Evolutionary conservation across 2,329 filamentous ascomycete genomes (phyloP), one percentile per base, ranked within the genome.

Genomic region (Venturiaceae sp.): DNA sequence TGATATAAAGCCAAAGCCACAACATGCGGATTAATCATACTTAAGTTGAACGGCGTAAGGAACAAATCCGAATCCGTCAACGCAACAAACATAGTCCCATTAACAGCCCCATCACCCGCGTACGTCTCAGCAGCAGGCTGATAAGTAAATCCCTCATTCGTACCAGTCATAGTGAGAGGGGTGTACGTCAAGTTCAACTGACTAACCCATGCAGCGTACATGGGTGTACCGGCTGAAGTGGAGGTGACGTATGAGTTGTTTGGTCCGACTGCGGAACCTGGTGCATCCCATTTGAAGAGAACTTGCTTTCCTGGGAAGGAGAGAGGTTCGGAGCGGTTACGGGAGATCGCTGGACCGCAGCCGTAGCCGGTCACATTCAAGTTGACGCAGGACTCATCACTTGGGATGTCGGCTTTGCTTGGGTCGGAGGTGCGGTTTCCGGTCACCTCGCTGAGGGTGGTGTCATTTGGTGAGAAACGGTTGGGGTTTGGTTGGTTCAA

Each of bases 231-330:
- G 0, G 85, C 87, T 19, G 66, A 63, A 0, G 79, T 77, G 0
- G 77, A 70, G 0, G 90, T 92, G 53, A 90, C 74, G 68, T 95
- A 95, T 67, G 83, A 88, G 74, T 90, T 90, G 71, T 95, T 92
- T 0, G 90, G 90, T 0, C 90, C 90, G 3, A 92, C 80, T 0
- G 79, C 65, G 63, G 81, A 72, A 0, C 88, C 88, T 0, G 88
- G 86, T 0, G 68, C 72, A 28, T 94, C 88, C 89, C 89, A 95
- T 46, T 78, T 69, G 6, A 95, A 73, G 66, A 82, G 83, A 2
- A 95, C 83, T 64, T 84, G 74, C 26, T 86, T 86, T 0, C 89
- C 89, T 0, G 90, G 81, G 69, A 86, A 90, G 0, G 86, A 87
- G 0, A 95, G 80, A 0, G 88, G 88, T 54, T 81, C 79, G 11